Percentiles rank a stretch among this genome's conserved stretches.
Evolutionary conservation across 2,329 filamentous ascomycete genomes (phyloP).

Genomic region (Hymenoscyphus repandus): DNA sequence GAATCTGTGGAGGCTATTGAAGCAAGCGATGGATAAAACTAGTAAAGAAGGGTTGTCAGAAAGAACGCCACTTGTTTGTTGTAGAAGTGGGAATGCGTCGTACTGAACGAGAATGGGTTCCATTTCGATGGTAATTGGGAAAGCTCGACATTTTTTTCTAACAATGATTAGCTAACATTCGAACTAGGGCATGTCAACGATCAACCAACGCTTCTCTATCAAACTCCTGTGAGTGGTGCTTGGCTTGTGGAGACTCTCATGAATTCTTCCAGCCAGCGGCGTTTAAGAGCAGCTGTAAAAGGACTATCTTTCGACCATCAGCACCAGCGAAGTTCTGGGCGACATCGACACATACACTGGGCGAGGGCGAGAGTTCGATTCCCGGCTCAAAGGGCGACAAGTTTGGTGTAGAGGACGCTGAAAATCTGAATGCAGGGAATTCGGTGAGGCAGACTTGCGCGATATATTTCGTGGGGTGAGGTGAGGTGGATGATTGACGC

Average conservation of each 20-base stretch:
- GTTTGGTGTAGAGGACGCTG: constrained; percentile 3
- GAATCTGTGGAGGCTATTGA: constrained; percentile 19
- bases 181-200: constrained; percentile 4
- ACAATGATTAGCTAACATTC: constrained; percentile 11
- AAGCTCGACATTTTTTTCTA: constrained; percentile 25
- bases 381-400: neutral
- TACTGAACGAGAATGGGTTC: constrained; percentile 22
- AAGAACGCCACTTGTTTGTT: constrained; percentile 3
- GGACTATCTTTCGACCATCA: constrained; percentile 4
- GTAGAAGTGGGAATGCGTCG: constrained; percentile 8
- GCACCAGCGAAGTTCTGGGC: neutral
- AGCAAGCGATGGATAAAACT: constrained; percentile 23
- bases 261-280: constrained; percentile 5
- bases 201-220: constrained; percentile 14
- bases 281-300: constrained; percentile 17
- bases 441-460: constrained; percentile 17
- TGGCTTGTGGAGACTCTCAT: constrained; percentile 7
- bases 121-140: constrained; percentile 21
- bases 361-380: constrained; percentile 5
- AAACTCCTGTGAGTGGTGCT: constrained; percentile 12
- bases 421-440: constrained; percentile 12
- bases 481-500: constrained; percentile 1
- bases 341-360: constrained; percentile 5
- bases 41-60: constrained; percentile 21
- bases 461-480: constrained; percentile 17